phyloP scores from a whole-genome alignment of 768 basidiomycete species.

The Tricholoma furcatifolium region DNA sequence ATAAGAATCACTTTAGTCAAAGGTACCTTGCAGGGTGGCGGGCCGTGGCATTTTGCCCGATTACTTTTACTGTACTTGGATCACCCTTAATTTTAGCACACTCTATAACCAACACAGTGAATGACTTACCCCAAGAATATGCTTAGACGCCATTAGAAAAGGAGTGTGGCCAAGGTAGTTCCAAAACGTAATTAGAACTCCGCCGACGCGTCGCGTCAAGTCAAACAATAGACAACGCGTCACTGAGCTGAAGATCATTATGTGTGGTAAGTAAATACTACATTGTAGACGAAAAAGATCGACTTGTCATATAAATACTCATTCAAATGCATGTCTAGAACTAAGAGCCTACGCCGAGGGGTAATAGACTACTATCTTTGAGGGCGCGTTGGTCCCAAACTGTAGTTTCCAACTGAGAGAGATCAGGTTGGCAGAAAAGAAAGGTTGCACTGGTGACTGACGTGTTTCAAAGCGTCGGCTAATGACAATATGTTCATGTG shows the following conservation, averaged over 20 bases:
- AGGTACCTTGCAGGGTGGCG: slow-evolving; percentile 51
- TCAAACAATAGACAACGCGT: slow-evolving; percentile 39
- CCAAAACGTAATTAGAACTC: background rate
- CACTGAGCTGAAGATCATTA: background rate
- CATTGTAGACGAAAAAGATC: background rate
- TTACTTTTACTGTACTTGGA: slow-evolving; percentile 70
- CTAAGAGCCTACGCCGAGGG: slow-evolving; percentile 46
- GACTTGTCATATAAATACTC: background rate
- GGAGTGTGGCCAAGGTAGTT: background rate
- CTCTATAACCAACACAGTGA: background rate
- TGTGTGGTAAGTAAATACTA: too few relatives aligned
- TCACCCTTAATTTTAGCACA: background rate
- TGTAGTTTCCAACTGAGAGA: slow-evolving; percentile 46
- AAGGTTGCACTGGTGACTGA: slow-evolving; percentile 29
- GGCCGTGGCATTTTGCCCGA: slow-evolving; percentile 67
- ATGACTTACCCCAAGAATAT: slow-evolving; percentile 18
- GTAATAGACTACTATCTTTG: slow-evolving; percentile 52
- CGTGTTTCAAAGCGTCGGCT: slow-evolving; percentile 58
- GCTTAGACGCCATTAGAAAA: slow-evolving; percentile 13
- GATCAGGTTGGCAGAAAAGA: background rate
- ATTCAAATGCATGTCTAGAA: background rate
- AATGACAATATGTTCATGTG: slow-evolving; percentile 39
- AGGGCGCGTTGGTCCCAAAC: slow-evolving; percentile 50
- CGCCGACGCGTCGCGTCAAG: slow-evolving; percentile 14
- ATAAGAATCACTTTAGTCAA: background rate